Percentiles rank a stretch among this genome's conserved stretches.
Conservation (phyloP, 2,329 filamentous ascomycete species). For the Zasmidium citrigriseum region DNA sequence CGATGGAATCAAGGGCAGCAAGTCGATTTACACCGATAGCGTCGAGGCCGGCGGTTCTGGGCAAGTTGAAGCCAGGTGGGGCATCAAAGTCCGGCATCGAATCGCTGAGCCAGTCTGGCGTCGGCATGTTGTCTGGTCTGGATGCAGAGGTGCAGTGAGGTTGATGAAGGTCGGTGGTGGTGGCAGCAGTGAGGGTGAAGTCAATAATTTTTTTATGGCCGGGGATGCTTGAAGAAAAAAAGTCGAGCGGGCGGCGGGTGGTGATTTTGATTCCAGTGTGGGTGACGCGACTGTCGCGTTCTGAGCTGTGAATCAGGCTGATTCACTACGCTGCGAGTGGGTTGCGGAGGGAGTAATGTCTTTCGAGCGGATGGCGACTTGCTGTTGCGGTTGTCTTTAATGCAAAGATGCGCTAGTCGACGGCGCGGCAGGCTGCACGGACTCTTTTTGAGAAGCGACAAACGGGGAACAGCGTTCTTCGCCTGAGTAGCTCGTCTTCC, state of each 20-base stretch:
- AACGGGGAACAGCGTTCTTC: not conserved
- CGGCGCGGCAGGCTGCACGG: not conserved
- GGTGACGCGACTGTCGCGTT: not conserved
- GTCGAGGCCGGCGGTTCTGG: not conserved
- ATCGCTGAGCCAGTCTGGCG: conserved; percentile 4
- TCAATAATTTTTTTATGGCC: not conserved
- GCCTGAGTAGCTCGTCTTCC: no score
- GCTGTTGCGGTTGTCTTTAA: conserved; percentile 1
- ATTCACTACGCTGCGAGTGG: not conserved
- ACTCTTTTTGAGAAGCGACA: not conserved
- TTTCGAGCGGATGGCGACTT: conserved; percentile 9
- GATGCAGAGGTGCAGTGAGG: not conserved
- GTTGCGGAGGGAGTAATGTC: not conserved
- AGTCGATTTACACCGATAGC: not conserved
- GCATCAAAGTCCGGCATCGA: conserved; percentile 19
- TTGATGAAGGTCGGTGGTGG: not conserved
- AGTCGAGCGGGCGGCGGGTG: not conserved
- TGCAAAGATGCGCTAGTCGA: not conserved
- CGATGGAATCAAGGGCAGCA: not conserved
- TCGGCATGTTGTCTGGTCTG: not conserved
- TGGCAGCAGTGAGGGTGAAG: not conserved
- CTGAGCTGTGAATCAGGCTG: not conserved
- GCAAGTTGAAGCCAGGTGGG: not conserved
- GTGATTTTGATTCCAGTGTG: not conserved
- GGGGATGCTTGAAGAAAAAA: not conserved